phyloP scores from a whole-genome alignment of 1,284 basidiomycete genomes.

The Neonothopanus nambi region DNA sequence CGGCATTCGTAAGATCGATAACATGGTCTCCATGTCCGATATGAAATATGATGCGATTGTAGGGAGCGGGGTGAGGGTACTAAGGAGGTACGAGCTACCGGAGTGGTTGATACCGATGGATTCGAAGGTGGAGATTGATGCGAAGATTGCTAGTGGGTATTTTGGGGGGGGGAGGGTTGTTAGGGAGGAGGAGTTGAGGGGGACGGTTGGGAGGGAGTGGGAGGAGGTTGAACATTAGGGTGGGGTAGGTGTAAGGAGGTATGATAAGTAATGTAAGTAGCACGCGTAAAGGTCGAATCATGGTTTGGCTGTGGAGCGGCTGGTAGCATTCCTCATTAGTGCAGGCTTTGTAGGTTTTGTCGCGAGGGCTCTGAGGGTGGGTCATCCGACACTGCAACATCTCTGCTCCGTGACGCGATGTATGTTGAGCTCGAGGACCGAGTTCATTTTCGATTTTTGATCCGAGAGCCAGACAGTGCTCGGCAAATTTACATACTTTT shows the following conservation, averaged over 20 bases:
- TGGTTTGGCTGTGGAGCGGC: too few relatives aligned
- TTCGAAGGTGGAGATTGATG: conserved; percentile 93
- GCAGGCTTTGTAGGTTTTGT: too few relatives aligned
- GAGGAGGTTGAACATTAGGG: conserved; percentile 74
- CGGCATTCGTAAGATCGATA: conserved; percentile 87
- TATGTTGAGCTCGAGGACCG: too few relatives aligned
- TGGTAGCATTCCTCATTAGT: too few relatives aligned
- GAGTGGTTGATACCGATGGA: conserved; percentile 88
- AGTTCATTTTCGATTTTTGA: too few relatives aligned
- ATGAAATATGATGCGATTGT: conserved; percentile 97
- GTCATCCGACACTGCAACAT: too few relatives aligned
- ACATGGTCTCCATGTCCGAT: conserved; percentile 92
- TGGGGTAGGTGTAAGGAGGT: background rate
- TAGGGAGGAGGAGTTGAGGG: conserved; percentile 73
- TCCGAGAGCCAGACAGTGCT: too few relatives aligned
- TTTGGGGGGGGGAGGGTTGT: conserved; percentile 81
- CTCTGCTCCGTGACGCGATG: too few relatives aligned
- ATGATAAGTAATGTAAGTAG: background rate
- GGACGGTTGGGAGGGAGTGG: conserved; percentile 90
- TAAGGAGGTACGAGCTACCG: conserved; percentile 38
- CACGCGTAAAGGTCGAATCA: background rate
- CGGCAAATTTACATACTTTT: too few relatives aligned
- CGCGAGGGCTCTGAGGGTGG: too few relatives aligned
- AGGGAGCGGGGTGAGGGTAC: conserved; percentile 82
- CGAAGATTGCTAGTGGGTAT: conserved; percentile 92